These are phyloP conservation scores for Rhodocollybia butyracea DNA, from an alignment of 768 basidiomycete species.

Conservation along the genomic window DNA sequence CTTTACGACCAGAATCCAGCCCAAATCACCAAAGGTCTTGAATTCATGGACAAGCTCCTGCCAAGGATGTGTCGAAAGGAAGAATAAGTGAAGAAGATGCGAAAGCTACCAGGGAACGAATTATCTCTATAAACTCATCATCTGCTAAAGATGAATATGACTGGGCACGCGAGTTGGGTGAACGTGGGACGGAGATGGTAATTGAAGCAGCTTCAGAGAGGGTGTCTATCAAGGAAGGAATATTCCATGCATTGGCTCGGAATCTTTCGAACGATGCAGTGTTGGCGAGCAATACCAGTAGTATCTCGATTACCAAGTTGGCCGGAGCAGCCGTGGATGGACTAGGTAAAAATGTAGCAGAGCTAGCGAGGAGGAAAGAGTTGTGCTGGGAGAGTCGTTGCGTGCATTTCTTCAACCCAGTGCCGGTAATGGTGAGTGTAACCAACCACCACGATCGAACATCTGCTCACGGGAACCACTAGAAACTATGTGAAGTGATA, in stretches of 20 bases:
- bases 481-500: constrained; percentile 96
- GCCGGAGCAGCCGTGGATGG: constrained; percentile 73
- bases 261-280: constrained; percentile 73
- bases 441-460: background rate
- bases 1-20: constrained; percentile 77
- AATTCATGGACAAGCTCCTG: constrained; percentile 79
- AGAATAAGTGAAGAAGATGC: constrained; percentile 66
- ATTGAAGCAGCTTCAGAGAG: constrained; percentile 84
- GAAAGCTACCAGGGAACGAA: constrained; percentile 65
- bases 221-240: constrained; percentile 68
- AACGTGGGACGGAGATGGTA: background rate
- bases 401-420: constrained; percentile 95
- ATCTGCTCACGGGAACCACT: background rate
- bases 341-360: constrained; percentile 29
- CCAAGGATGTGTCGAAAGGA: constrained; percentile 88
- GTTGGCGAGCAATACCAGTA: constrained; percentile 90
- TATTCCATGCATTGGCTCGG: constrained; percentile 70
- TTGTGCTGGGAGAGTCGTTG: constrained; percentile 76
- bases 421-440: constrained; percentile 88
- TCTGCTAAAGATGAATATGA: background rate
- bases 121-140: constrained; percentile 28
- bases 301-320: constrained; percentile 93
- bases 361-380: constrained; percentile 60
- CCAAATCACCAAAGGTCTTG: constrained; percentile 72
- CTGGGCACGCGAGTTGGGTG: constrained; percentile 1